Base-by-base conservation (phyloP, 2,329 filamentous ascomycete species). In the Exophiala aquamarina region DNA sequence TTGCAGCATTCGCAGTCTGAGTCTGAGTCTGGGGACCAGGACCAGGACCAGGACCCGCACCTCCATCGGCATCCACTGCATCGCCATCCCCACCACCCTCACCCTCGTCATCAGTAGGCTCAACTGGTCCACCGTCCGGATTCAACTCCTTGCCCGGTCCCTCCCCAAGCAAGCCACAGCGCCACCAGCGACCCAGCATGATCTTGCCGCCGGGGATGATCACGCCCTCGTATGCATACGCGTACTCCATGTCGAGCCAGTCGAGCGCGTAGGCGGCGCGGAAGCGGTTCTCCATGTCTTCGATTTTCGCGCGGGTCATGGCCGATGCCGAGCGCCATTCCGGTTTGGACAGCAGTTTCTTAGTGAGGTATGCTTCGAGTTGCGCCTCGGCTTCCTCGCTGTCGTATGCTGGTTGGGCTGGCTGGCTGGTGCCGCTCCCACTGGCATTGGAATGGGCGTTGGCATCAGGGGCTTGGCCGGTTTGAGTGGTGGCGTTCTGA, bases 181-280 rank as follows among this genome's bases (percentile, higher is more conserved):
- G 65, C 73, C 63, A 76, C 75, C 76, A 82, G 19, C 70, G 63
- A 9, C 75, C 75, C 41, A 77, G 41, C 59, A 77, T 73, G 31
- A 76, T 66, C 19, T 66, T 66, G 1, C 68, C 68, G 3, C 74
- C 72, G 2, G 74, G 75, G 3, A 75, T 49, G 10, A 78, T 61
- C 17, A 70, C 60, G 0, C 70, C 74, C 57, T 78, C 73, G 46
- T 76, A 78, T 3, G 63, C 70, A 59, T 70, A 72, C 2, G 69
- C 60, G 52, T 66, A 67, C 14, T 58, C 47, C 35, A 66, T 65
- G 41, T 65, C 54, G 1, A 33, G 35, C 18, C 58, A 61, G 23
- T 52, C 41, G 17, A 59, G 39, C 18, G 53, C 47, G 20, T 49
- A 43, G 23, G 43, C 41, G n/a, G 40, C 31, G 7, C 40, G 43